phyloP scores from a whole-genome alignment of 2,329 filamentous ascomycete genomes.

The Paecilomyces formosus region DNA sequence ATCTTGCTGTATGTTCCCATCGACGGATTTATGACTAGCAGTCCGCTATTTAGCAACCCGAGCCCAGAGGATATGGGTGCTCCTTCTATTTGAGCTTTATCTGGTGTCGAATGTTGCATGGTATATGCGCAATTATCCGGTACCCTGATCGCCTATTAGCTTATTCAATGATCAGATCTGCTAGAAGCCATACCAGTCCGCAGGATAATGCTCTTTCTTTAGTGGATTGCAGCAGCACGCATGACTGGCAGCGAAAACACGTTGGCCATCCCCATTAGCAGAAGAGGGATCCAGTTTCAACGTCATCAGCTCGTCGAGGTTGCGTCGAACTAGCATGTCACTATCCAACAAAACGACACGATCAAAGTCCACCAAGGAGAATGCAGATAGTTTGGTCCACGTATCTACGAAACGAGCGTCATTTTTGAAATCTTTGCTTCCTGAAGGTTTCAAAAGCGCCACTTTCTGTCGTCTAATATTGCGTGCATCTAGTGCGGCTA shows the following conservation, averaged over 20 bases:
- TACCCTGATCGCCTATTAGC: not conserved
- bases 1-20: not conserved
- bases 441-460: not conserved
- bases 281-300: not conserved
- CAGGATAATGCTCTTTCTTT: conserved; percentile 66
- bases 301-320: not conserved
- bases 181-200: conserved; percentile 48
- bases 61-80: not conserved
- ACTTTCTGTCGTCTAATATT: not conserved
- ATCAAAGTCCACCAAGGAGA: not conserved
- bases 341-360: not conserved
- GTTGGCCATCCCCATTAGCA: conserved; percentile 30
- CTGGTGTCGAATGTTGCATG: not conserved
- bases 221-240: conserved; percentile 81
- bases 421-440: not conserved
- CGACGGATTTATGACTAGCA: not conserved
- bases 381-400: not conserved
- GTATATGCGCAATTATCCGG: not conserved
- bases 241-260: conserved; percentile 70
- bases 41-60: not conserved
- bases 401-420: not conserved
- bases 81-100: not conserved
- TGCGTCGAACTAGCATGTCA: not conserved
- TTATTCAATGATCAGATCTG: not conserved
- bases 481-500: not conserved